phyloP scores from a whole-genome alignment of 768 basidiomycete species.

The Russula sp. region DNA sequence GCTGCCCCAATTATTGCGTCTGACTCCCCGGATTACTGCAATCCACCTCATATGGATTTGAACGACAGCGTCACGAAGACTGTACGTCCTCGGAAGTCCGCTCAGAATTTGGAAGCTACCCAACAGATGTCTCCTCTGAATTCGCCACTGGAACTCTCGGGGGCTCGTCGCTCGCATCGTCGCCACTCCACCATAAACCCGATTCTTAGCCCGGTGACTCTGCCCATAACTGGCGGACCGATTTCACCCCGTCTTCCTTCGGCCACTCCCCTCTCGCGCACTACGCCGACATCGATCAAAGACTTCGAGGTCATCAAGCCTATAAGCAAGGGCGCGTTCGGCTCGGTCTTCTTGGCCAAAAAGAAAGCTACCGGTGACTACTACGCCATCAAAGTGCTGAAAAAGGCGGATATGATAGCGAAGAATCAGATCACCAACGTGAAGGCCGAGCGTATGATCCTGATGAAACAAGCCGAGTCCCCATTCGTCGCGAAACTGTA shows the following conservation, averaged over 20 bases:
- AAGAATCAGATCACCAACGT: conserved; percentile 99
- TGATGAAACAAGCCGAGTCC: conserved; percentile 98
- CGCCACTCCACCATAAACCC: conserved; percentile 56
- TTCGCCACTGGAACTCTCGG: conserved; percentile 46
- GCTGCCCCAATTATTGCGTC: conserved; percentile 80
- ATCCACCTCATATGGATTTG: conserved; percentile 59
- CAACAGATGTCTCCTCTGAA: conserved; percentile 63
- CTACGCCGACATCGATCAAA: conserved; percentile 88
- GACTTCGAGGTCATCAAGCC: conserved; percentile 99
- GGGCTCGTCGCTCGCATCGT: conserved; percentile 53
- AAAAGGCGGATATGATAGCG: conserved; percentile 99
- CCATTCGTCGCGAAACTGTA: conserved; percentile 97
- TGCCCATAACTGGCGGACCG: conserved; percentile 49
- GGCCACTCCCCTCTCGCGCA: conserved; percentile 66
- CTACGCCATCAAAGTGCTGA: conserved; percentile 99
- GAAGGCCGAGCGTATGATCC: conserved; percentile 98
- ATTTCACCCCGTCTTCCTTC: conserved; percentile 86
- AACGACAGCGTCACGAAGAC: conserved; percentile 46
- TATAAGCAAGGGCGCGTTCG: conserved; percentile 98
- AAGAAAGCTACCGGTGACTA: conserved; percentile 98
- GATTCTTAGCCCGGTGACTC: conserved; percentile 49
- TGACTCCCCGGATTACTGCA: conserved; percentile 46
- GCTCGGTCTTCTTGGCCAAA: conserved; percentile 96
- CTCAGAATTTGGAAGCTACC: conserved; percentile 59
- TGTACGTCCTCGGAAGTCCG: conserved; percentile 60